These are phyloP conservation scores for Eucalyptus viminalis DNA, from an alignment of 345 rosid genomes.

Conservation along the genomic window DNA sequence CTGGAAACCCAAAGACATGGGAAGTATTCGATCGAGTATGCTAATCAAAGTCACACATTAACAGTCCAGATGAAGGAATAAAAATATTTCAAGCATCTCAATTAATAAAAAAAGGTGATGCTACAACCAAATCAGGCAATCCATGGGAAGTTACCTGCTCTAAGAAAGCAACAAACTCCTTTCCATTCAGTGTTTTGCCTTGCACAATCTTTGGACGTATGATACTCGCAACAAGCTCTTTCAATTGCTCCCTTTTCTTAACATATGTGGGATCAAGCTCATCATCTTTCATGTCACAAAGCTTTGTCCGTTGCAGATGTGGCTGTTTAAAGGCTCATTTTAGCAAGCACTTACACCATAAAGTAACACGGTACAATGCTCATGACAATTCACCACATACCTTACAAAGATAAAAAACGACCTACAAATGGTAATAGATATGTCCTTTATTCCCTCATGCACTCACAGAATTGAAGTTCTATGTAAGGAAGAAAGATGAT, in stretches of 20 bases:
- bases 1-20: not conserved
- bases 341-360: not conserved
- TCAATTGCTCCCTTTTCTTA: slow-evolving; percentile 66
- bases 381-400: not conserved
- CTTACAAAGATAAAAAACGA: not conserved
- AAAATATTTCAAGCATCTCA: not conserved
- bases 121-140: not conserved
- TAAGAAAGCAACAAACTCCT: slow-evolving; percentile 85
- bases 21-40: not conserved
- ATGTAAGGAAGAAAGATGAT: not conserved
- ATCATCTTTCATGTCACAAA: slow-evolving; percentile 90
- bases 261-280: slow-evolving; percentile 86
- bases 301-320: slow-evolving; percentile 63
- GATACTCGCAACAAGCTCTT: slow-evolving; percentile 65
- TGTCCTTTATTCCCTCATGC: not conserved
- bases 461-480: not conserved
- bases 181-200: slow-evolving; percentile 73
- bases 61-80: not conserved
- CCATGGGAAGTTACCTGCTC: slow-evolving; percentile 53
- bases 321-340: not conserved
- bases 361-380: not conserved
- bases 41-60: not conserved
- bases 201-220: slow-evolving; percentile 92
- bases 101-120: not conserved
- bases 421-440: not conserved